Conservation (phyloP, 2,329 filamentous ascomycete genomes). For the Colletotrichum trifolii region DNA sequence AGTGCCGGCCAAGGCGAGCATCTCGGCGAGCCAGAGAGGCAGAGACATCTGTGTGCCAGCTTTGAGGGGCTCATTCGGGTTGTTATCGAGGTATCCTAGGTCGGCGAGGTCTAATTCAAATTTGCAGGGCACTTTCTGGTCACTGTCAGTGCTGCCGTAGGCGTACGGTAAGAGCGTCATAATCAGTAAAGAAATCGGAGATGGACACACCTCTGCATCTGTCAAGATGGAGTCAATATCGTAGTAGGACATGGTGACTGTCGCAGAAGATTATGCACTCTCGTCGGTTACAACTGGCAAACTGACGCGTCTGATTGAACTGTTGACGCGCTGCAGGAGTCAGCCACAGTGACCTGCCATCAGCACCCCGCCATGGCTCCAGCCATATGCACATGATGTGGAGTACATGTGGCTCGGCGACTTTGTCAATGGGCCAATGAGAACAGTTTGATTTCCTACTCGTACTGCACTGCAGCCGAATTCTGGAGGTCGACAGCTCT, state of each 20-base stretch:
- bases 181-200: neutral
- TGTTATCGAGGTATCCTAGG: constrained; percentile 90
- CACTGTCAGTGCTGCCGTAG: neutral
- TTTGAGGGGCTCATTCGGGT: constrained; percentile 77
- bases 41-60: constrained; percentile 82
- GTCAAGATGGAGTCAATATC: constrained; percentile 87
- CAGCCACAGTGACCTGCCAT: neutral
- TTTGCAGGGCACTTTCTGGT: constrained; percentile 91
- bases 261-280: too few relatives aligned
- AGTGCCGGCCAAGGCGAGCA: constrained; percentile 79
- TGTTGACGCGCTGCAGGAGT: constrained; percentile 14
- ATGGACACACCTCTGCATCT: constrained; percentile 75
- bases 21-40: constrained; percentile 94
- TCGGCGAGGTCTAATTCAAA: constrained; percentile 91
- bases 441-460: neutral
- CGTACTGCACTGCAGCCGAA: neutral
- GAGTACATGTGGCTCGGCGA: neutral
- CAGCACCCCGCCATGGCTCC: neutral
- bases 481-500: constrained; percentile 14
- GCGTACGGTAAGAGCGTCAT: neutral
- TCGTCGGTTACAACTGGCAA: neutral
- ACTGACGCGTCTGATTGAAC: constrained; percentile 8
- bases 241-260: constrained; percentile 75
- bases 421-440: neutral
- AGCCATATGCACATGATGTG: constrained; percentile 2